Conservation (phyloP, 306 rosid species). For the Adenanthera pavonina region DNA sequence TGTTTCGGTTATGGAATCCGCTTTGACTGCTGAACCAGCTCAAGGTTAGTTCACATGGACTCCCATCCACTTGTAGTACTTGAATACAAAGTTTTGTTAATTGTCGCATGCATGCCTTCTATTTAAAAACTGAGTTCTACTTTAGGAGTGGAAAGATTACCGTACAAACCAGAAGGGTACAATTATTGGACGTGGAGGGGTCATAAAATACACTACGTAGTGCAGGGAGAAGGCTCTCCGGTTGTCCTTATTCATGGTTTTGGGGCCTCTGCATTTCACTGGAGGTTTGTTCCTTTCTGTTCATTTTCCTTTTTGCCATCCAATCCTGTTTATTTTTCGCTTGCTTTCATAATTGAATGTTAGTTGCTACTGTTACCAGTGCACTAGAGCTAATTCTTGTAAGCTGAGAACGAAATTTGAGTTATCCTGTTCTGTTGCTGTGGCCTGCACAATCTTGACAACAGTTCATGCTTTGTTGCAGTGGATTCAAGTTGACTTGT, state of each 20-base stretch:
- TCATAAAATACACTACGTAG: conserved; percentile 90
- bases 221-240: conserved; percentile 91
- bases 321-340: background rate
- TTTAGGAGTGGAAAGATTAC: conserved; percentile 71
- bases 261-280: conserved; percentile 93
- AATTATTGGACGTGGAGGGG: conserved; percentile 94
- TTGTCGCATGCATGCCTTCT: background rate
- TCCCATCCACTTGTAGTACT: background rate
- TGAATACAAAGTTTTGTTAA: background rate
- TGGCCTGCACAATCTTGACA: background rate
- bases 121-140: conserved; percentile 25
- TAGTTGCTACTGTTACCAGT: background rate
- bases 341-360: background rate
- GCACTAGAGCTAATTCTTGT: background rate
- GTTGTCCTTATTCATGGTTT: conserved; percentile 92
- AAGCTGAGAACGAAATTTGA: conserved; percentile 3
- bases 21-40: conserved; percentile 58
- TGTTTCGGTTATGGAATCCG: conserved; percentile 63
- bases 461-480: conserved; percentile 6
- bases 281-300: conserved; percentile 63
- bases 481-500: conserved; percentile 9
- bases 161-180: conserved; percentile 75
- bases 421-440: conserved; percentile 28
- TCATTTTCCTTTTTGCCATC: background rate
- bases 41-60: conserved; percentile 56